Evolutionary conservation across 805 yeast genomes (phyloP).

Genomic region (Yarrowia hollandica): DNA sequence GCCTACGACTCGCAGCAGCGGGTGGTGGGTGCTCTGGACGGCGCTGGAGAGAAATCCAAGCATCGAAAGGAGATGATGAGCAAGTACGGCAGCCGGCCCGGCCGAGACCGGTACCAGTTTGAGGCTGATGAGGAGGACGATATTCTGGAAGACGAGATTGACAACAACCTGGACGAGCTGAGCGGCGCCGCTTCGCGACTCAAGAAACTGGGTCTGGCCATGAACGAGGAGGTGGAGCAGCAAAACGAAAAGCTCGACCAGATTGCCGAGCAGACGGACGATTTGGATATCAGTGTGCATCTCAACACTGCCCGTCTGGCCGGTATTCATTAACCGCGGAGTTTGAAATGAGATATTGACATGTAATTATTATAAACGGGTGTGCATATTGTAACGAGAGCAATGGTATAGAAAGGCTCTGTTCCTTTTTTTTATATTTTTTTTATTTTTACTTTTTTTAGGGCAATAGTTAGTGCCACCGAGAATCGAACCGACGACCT

Average conservation of each 20-base stretch:
- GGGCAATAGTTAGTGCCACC: too few relatives aligned
- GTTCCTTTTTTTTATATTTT: too few relatives aligned
- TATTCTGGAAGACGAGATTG: slow-evolving; percentile 85
- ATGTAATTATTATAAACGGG: background rate
- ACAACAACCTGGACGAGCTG: slow-evolving; percentile 78
- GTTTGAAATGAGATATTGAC: too few relatives aligned
- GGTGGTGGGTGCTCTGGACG: slow-evolving; percentile 52
- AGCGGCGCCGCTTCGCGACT: slow-evolving; percentile 66
- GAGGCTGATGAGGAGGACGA: slow-evolving; percentile 93
- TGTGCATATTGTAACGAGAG: too few relatives aligned
- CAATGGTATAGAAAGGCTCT: too few relatives aligned
- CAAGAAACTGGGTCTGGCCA: slow-evolving; percentile 67
- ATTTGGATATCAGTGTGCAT: slow-evolving; percentile 79
- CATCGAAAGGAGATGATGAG: slow-evolving; percentile 37
- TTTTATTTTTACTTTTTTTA: too few relatives aligned
- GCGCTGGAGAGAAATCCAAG: slow-evolving; percentile 41
- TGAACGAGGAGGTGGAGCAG: slow-evolving; percentile 72
- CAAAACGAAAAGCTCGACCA: slow-evolving; percentile 74
- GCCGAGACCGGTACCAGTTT: slow-evolving; percentile 67
- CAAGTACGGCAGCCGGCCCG: slow-evolving; percentile 33
- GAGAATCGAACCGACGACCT: too few relatives aligned
- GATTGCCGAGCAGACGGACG: slow-evolving; percentile 82
- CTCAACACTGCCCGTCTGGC: slow-evolving; percentile 69
- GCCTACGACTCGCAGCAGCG: slow-evolving; percentile 68
- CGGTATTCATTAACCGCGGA: slow-evolving; percentile 38